Evolutionary conservation across 352 stramenopile species (phyloP).

Genomic region (Phytophthora syringae): DNA sequence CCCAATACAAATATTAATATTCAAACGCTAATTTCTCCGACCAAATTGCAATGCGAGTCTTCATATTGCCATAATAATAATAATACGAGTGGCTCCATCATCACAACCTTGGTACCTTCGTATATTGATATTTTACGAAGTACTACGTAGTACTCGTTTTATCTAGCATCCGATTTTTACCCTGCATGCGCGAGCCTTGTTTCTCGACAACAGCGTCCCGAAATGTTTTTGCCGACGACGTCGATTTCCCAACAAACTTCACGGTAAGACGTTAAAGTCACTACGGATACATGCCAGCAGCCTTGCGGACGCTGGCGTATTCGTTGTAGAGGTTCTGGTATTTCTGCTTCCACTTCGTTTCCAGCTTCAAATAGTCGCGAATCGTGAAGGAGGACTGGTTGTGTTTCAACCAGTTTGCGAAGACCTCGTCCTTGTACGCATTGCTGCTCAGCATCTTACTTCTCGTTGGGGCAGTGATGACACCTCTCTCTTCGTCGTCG

Average conservation of each 20-base stretch:
- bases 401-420: neutral
- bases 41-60: no score
- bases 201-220: no score
- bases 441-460: neutral
- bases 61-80: no score
- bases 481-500: neutral
- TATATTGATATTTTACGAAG: no score
- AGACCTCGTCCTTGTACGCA: neutral
- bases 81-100: no score
- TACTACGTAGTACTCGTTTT: no score
- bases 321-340: slow-evolving; percentile 11
- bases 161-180: no score
- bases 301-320: neutral
- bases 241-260: neutral
- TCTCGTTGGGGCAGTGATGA: neutral
- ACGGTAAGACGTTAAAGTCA: neutral
- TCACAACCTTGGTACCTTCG: no score
- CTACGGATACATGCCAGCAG: neutral
- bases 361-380: neutral
- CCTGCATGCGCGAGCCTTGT: no score
- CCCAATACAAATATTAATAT: no score
- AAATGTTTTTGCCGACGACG: neutral
- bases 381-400: neutral
- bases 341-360: neutral
- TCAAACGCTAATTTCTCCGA: no score